These are phyloP conservation scores for Pouteria campechiana DNA, from an alignment of 179 eudicot genomes.

Conservation along the genomic window DNA sequence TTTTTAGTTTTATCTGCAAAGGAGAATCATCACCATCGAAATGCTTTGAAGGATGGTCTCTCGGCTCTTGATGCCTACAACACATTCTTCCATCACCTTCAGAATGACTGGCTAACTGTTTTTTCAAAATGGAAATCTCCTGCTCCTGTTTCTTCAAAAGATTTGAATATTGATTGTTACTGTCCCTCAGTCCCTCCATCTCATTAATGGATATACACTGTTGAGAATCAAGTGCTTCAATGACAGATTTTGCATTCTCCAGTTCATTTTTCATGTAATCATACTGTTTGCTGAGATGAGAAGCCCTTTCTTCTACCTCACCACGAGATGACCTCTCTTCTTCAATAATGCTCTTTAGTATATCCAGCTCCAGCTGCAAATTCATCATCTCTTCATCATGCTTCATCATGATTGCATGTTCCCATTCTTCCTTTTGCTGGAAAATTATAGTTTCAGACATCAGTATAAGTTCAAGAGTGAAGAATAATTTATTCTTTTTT, in stretches of 20 bases:
- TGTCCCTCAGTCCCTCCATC: conserved; percentile 59
- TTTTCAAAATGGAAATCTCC: conserved; percentile 42
- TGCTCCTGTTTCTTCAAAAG: conserved; percentile 41
- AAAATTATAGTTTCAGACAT: too few species aligned
- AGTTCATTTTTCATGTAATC: conserved; percentile 48
- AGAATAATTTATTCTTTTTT: too few species aligned
- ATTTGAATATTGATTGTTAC: conserved; percentile 23
- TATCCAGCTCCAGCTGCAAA: conserved; percentile 78
- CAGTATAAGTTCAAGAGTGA: too few species aligned
- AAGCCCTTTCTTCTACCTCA: conserved; percentile 29
- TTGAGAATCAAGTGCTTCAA: conserved; percentile 79
- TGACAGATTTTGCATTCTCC: conserved; percentile 52
- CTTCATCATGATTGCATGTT: conserved; percentile 10
- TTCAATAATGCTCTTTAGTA: conserved; percentile 60
- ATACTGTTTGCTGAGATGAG: conserved; percentile 32
- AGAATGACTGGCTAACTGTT: conserved; percentile 16
- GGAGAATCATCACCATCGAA: conserved; percentile 38
- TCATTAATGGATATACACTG: conserved; percentile 51
- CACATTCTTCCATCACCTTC: too few species aligned
- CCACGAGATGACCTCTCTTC: conserved; percentile 59
- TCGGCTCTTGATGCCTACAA: conserved; percentile 29
- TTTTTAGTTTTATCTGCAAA: conserved; percentile 53
- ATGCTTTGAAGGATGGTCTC: conserved; percentile 15
- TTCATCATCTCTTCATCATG: conserved; percentile 50
- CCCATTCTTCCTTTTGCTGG: conserved; percentile 7